These are phyloP conservation scores for Lentinula raphanica DNA, from an alignment of 768 basidiomycete genomes.

Conservation along the genomic window DNA sequence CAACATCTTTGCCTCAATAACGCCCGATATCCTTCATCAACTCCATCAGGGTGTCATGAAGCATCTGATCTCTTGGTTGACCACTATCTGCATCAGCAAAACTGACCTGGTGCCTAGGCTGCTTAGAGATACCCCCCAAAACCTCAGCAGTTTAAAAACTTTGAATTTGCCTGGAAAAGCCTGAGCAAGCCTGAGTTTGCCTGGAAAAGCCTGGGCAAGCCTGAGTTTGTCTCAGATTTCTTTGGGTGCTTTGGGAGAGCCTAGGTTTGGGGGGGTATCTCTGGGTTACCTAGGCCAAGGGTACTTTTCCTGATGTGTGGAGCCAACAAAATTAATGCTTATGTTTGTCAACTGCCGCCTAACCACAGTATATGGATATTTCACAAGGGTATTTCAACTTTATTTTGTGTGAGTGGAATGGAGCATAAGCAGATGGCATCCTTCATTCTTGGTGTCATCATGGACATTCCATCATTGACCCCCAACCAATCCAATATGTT, in stretches of 20 bases:
- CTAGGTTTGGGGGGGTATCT: too few relatives aligned
- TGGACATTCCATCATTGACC: constrained; percentile 11
- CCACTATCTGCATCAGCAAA: too few relatives aligned
- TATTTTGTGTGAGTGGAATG: constrained; percentile 20
- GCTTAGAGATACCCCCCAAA: too few relatives aligned
- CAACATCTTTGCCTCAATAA: constrained; percentile 18
- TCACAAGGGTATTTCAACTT: constrained; percentile 22
- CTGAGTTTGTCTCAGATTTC: too few relatives aligned
- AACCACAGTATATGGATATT: constrained; percentile 24
- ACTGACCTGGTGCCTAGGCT: too few relatives aligned
- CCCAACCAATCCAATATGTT: constrained; percentile 2
- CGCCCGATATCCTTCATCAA: constrained; percentile 22
- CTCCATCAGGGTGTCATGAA: constrained; percentile 22
- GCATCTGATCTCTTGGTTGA: constrained; percentile 22
- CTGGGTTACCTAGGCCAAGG: too few relatives aligned
- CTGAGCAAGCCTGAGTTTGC: too few relatives aligned
- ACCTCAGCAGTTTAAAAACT: too few relatives aligned
- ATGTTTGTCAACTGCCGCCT: constrained; percentile 21
- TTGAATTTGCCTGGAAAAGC: too few relatives aligned
- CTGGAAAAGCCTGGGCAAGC: too few relatives aligned
- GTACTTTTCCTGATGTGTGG: constrained; percentile 14
- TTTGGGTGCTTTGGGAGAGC: too few relatives aligned
- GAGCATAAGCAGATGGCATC: constrained; percentile 22
- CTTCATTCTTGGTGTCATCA: constrained; percentile 18
- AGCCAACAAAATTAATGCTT: constrained; percentile 21